These are phyloP conservation scores for Colletotrichum graminicola DNA, from an alignment of 2,329 filamentous ascomycete genomes.

Conservation along the genomic window DNA sequence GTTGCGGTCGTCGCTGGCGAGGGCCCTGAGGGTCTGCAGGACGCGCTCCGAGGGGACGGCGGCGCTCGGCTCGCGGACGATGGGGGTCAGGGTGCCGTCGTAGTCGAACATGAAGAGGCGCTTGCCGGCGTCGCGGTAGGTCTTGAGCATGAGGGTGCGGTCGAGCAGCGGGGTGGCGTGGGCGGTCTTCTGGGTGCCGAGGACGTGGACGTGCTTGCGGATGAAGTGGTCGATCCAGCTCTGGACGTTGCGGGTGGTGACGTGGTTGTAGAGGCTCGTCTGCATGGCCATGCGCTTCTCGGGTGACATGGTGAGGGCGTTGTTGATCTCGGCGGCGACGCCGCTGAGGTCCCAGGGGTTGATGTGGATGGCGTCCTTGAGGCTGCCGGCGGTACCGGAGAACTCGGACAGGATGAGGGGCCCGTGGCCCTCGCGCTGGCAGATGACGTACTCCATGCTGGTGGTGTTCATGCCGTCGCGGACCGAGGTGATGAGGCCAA, in stretches of 20 bases:
- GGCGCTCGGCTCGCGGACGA: constrained; percentile 90
- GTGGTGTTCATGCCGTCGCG: constrained; percentile 99
- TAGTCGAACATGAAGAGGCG: constrained; percentile 99
- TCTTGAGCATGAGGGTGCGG: constrained; percentile 75
- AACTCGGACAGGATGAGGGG: constrained; percentile 96
- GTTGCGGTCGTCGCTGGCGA: constrained; percentile 85
- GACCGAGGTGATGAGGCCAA: constrained; percentile 94
- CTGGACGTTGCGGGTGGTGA: constrained; percentile 87
- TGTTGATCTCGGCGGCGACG: constrained; percentile 85
- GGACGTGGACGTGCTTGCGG: constrained; percentile 81
- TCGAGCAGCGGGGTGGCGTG: constrained; percentile 87
- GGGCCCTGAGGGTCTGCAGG: constrained; percentile 80
- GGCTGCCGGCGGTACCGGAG: constrained; percentile 89
- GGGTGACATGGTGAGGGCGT: constrained; percentile 81
- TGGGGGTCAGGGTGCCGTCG: constrained; percentile 94
- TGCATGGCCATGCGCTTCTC: constrained; percentile 78
- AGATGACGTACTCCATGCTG: constrained; percentile 93
- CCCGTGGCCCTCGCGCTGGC: constrained; percentile 87
- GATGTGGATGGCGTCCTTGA: constrained; percentile 91
- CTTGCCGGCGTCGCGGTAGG: constrained; percentile 80
- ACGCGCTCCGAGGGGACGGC: constrained; percentile 89
- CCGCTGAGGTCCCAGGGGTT: constrained; percentile 94
- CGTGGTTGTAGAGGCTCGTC: constrained; percentile 81
- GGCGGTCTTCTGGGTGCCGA: constrained; percentile 80
- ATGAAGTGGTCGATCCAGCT: constrained; percentile 87